These are phyloP conservation scores for Graphilbum ipis-grandicollis DNA, from an alignment of 2,329 filamentous ascomycete species.

Conservation along the genomic window DNA sequence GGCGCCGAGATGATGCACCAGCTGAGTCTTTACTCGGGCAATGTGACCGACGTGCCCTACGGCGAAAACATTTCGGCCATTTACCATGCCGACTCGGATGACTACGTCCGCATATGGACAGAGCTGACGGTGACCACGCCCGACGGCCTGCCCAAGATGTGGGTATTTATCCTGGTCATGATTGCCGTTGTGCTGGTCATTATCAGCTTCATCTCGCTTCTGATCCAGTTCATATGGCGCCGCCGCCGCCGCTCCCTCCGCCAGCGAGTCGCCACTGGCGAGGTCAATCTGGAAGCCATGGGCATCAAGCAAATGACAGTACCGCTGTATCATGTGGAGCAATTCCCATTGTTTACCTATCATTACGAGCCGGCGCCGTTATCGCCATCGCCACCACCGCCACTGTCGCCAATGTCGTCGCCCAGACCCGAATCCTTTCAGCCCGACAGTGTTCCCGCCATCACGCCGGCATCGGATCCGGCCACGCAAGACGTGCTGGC, in stretches of 20 bases:
- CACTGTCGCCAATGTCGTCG: no score
- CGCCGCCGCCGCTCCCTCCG: conserved; percentile 50
- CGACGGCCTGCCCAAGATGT: conserved; percentile 49
- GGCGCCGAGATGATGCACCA: conserved; percentile 55
- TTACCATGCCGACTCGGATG: conserved; percentile 35
- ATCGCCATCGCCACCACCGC: conserved; percentile 7
- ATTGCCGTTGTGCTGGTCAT: conserved; percentile 53
- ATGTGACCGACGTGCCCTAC: conserved; percentile 43
- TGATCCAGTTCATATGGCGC: conserved; percentile 65
- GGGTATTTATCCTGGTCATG: conserved; percentile 61
- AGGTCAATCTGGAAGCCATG: conserved; percentile 72
- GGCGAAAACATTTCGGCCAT: conserved; percentile 35
- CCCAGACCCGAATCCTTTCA: neutral
- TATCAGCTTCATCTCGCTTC: conserved; percentile 46
- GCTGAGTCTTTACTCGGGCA: conserved; percentile 61
- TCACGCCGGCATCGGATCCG: no score
- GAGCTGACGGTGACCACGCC: conserved; percentile 29
- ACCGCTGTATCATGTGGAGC: conserved; percentile 50
- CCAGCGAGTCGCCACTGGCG: conserved; percentile 54
- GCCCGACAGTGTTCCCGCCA: neutral
- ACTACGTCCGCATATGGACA: conserved; percentile 44
- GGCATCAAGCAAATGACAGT: conserved; percentile 73
- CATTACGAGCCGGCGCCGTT: conserved; percentile 31
- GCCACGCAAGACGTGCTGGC: no score
- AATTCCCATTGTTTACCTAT: conserved; percentile 68